Base-by-base conservation (phyloP, 2,329 filamentous ascomycete genomes). In the Trichoderma asperellum region DNA sequence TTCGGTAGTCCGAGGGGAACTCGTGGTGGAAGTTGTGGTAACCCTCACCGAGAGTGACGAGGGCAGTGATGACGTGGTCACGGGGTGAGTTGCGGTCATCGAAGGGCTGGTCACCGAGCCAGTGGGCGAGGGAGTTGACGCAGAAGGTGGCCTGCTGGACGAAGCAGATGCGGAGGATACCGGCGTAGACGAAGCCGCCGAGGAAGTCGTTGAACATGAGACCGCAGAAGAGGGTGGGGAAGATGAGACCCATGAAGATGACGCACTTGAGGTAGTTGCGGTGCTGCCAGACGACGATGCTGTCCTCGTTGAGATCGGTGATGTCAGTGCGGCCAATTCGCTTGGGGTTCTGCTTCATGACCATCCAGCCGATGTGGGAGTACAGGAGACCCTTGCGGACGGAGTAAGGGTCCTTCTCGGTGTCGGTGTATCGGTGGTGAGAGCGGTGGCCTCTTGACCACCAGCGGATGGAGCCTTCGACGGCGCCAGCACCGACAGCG, bases 1-100 rank as follows among this genome's bases (percentile, higher is more conserved):
- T 96, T 79, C 93, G 92, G 88, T 96, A 96, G 81, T 96, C 93
- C 12, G 92, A 95, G 67, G 93, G 93, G 83, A 96, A 96, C 81
- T 96, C 93, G 86, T 96, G 93, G 83, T 96, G 93, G 87, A 96
- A 96, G 87, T 96, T 96, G 87, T 96, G 93, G 84, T 96, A 96
- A 35, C 93, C 93, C 82, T 94, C 93, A 60, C 93, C 93, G 27
- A 96, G 90, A 55, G 93, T 96, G 74, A 93, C 90, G 21, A 96
- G 83, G 56, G 93, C 93, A 52, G 93, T 96, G 81, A 96, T 88
- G 78, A 95, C 87, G 81, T 96, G 92, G 77, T 96, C 93, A 79
- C 93, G 91, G 72, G 93, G 93, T 71, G 91, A 94, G 88, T 96
- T 95, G 81, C 92, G 91, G 86, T 96, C 93, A 76, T 96, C 93